Evolutionary conservation across 768 basidiomycete genomes (phyloP).

Genomic region (Paxillus ammoniavirescens): DNA sequence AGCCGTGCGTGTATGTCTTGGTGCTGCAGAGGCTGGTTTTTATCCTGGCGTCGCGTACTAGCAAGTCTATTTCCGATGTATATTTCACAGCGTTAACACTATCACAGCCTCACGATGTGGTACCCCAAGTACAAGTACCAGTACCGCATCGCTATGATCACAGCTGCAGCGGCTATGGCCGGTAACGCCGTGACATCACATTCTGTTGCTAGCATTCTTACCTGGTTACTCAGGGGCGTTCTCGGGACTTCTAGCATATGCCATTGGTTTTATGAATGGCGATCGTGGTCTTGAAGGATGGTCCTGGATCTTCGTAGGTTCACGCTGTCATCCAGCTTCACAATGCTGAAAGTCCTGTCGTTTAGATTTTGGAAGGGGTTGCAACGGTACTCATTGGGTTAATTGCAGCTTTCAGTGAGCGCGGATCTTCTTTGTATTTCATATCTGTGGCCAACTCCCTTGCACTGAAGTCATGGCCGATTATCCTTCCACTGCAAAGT

Average conservation of each 20-base stretch:
- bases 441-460: background rate
- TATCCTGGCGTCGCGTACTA: conserved; percentile 77
- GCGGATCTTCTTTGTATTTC: too few relatives aligned
- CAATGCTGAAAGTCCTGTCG: too few relatives aligned
- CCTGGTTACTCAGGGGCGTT: too few relatives aligned
- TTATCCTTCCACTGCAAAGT: conserved; percentile 55
- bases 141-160: conserved; percentile 61
- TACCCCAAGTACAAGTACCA: conserved; percentile 64
- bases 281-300: conserved; percentile 48
- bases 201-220: conserved; percentile 40
- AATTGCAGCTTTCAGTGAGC: too few relatives aligned
- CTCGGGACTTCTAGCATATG: conserved; percentile 58
- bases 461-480: conserved; percentile 53
- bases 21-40: conserved; percentile 66
- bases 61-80: conserved; percentile 32
- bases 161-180: conserved; percentile 61
- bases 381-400: too few relatives aligned
- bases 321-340: too few relatives aligned
- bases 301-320: conserved; percentile 64
- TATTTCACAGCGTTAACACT: too few relatives aligned
- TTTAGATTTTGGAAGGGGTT: too few relatives aligned
- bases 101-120: conserved; percentile 57
- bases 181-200: conserved; percentile 27
- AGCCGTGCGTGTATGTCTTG: conserved; percentile 56
- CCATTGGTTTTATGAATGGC: conserved; percentile 51